A percentile compares a stretch with the other conserved stretches of the same genome.
phyloP scores from a whole-genome alignment of 2,329 filamentous ascomycete species.

The Alternaria arborescens region DNA sequence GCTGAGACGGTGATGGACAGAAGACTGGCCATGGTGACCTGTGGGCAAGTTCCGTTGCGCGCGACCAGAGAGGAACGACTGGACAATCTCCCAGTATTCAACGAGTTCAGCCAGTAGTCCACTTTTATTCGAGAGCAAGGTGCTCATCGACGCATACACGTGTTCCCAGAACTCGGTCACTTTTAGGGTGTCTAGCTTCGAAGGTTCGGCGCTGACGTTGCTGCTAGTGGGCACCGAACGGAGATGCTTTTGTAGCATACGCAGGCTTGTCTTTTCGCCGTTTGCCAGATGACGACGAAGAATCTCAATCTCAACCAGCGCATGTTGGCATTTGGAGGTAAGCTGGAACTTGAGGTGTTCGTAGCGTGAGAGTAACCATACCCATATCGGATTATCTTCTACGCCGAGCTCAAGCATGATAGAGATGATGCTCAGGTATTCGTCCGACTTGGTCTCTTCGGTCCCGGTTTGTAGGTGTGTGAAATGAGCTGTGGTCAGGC shows the following conservation, averaged over 20 bases:
- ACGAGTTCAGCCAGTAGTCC: slow-evolving; percentile 89
- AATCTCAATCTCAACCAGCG: slow-evolving; percentile 91
- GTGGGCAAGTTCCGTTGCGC: slow-evolving; percentile 81
- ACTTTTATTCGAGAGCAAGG: slow-evolving; percentile 74
- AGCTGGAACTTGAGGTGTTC: slow-evolving; percentile 91
- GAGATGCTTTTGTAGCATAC: slow-evolving; percentile 77
- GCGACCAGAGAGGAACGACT: slow-evolving; percentile 87
- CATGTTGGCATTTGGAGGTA: slow-evolving; percentile 79
- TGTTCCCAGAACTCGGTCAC: slow-evolving; percentile 94
- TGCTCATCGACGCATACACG: slow-evolving; percentile 75
- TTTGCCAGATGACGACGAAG: slow-evolving; percentile 81
- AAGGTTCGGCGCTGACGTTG: slow-evolving; percentile 61
- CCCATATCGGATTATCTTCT: slow-evolving; percentile 94
- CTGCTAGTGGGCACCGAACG: slow-evolving; percentile 75
- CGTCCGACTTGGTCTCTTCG: slow-evolving; percentile 69
- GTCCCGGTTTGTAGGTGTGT: slow-evolving; percentile 56
- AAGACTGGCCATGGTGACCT: slow-evolving; percentile 83
- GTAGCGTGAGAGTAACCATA: slow-evolving; percentile 90
- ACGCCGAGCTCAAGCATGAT: slow-evolving; percentile 92
- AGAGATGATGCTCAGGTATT: slow-evolving; percentile 91
- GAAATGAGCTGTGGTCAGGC: slow-evolving; percentile 73
- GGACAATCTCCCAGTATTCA: slow-evolving; percentile 92
- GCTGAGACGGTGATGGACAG: slow-evolving; percentile 81
- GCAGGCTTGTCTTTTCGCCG: slow-evolving; percentile 73
- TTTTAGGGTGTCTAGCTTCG: slow-evolving; percentile 77